Evolutionary conservation across 192 early-diverging fungal species (phyloP).

Genomic region (Geranomyces variabilis): DNA sequence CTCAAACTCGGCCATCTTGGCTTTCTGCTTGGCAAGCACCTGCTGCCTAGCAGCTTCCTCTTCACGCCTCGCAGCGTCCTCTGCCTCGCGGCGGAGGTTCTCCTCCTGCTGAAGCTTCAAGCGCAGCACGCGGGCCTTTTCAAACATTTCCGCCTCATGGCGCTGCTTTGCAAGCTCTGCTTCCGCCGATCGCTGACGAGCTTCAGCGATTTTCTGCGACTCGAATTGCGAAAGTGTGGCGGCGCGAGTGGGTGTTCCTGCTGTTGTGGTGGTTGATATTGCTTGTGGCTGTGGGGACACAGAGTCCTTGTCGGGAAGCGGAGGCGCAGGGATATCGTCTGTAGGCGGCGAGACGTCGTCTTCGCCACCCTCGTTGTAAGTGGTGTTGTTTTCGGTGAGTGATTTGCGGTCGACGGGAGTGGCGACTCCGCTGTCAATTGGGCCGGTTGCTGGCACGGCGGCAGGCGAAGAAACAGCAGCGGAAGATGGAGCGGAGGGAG

Average conservation of each 20-base stretch:
- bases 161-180: slow-evolving; percentile 14
- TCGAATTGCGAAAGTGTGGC: slow-evolving; percentile 30
- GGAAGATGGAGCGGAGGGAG: background rate
- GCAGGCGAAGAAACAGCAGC: background rate
- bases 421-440: slow-evolving; percentile 2
- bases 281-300: background rate
- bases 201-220: slow-evolving; percentile 20
- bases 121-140: slow-evolving; percentile 38
- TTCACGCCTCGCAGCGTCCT: slow-evolving; percentile 17
- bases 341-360: too few relatives aligned
- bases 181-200: slow-evolving; percentile 8
- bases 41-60: slow-evolving; percentile 15
- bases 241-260: slow-evolving; percentile 19
- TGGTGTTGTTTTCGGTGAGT: too few relatives aligned
- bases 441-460: background rate
- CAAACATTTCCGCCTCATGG: slow-evolving; percentile 39
- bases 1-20: slow-evolving; percentile 20
- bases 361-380: too few relatives aligned
- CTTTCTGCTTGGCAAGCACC: background rate
- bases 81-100: slow-evolving; percentile 12
- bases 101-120: slow-evolving; percentile 32
- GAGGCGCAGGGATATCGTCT: too few relatives aligned
- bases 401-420: background rate
- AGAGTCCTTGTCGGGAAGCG: slow-evolving; percentile 2
- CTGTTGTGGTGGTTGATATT: background rate